Conservation (phyloP, 83 land plant species). For the Picea mariana region DNA sequence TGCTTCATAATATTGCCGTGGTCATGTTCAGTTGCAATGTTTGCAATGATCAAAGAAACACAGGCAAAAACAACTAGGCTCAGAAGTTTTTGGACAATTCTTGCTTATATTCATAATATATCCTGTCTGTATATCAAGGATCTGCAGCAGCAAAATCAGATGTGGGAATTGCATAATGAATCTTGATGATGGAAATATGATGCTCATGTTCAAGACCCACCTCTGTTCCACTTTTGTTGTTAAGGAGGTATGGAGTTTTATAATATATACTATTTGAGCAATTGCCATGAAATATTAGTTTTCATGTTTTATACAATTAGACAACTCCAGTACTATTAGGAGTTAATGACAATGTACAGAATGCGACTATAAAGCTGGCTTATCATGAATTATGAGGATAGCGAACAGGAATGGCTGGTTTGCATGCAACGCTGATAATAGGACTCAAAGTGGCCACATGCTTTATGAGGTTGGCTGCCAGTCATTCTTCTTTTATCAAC, state of each 20-base stretch:
- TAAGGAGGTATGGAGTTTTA: constrained; percentile 11
- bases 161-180: constrained; percentile 14
- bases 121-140: no score
- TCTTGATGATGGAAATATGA: neutral
- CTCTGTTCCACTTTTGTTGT: neutral
- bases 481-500: constrained; percentile 8
- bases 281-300: constrained; percentile 10
- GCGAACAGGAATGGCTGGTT: neutral
- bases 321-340: neutral
- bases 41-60: neutral
- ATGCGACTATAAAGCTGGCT: constrained; percentile 7
- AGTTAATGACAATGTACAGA: neutral
- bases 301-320: constrained; percentile 3
- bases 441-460: constrained; percentile 9
- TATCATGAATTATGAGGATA: constrained; percentile 11
- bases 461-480: constrained; percentile 12
- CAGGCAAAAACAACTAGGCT: neutral
- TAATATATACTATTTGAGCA: constrained; percentile 14
- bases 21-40: no score
- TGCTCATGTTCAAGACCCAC: constrained; percentile 9
- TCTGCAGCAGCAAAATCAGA: constrained; percentile 6
- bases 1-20: no score
- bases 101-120: no score
- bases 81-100: neutral
- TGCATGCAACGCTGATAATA: neutral